Evolutionary conservation across 2,329 filamentous ascomycete genomes (phyloP), one percentile per base, ranked within the genome.

Genomic region (Tolypocladium amazonense): DNA sequence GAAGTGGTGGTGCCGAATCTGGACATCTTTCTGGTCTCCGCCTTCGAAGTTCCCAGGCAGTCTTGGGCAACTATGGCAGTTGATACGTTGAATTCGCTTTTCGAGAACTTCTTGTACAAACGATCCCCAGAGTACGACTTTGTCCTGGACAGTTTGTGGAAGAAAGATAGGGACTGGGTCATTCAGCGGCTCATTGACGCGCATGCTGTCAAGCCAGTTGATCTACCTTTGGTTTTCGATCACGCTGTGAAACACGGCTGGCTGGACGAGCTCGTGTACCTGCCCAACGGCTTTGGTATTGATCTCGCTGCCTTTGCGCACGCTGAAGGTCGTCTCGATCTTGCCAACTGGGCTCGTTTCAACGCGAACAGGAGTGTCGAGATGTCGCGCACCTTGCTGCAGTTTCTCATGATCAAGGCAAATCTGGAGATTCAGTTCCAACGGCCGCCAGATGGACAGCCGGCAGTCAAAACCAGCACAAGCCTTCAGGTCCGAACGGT

Each of bases 101-200:
- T 97, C 66, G 87, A 90, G 57, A 88, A 89, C 14, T 97, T 96
- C 70, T 79, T 97, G 35, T 83, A 87, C 68, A 92, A 92, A 72
- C 83, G 86, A 59, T 86, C 91, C 14, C 81, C 87, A 5, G 85
- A 92, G 59, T 89, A 90, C 71, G 87, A 92, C 65, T 95, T 97
- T 63, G 93, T 96, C 18, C 82, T 99, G 60, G 88, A 96, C 69
- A 92, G 91, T 61, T 77, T 96, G 7, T 97, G 93, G 92, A 87
- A 88, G 65, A 92, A 94, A 70, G 91, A 97, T 70, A 89, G 87
- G 65, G 82, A 88, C 25, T 97, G 92, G 88, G 89, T 97, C 20
- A 87, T 88, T 12, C 84, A 87, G 64, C 86, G 89, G 61, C 84
- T 99, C 39, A 85, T 93, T 71, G 88, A 87, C 47, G 88, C 95